A percentile compares a stretch with the other conserved stretches of the same genome.
Conservation (phyloP, 768 basidiomycete genomes). For the Xerocomellus amylosporus region DNA sequence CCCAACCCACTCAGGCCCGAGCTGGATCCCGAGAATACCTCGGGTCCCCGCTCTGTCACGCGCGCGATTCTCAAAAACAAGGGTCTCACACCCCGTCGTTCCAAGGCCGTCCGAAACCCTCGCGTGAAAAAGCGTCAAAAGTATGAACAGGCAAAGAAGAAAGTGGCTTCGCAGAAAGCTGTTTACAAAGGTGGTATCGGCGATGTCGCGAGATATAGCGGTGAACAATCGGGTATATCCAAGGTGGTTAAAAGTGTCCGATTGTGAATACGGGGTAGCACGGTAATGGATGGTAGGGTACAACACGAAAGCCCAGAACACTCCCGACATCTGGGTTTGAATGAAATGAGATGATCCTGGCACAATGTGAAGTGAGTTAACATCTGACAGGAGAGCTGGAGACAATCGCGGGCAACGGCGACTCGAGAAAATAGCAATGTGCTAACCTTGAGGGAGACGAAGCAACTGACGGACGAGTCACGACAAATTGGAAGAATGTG, state of each 20-base stretch:
- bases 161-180: slow-evolving; percentile 82
- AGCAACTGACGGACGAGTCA: not conserved
- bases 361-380: slow-evolving; percentile 11
- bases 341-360: slow-evolving; percentile 6
- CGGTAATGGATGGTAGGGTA: slow-evolving; percentile 7
- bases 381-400: slow-evolving; percentile 7
- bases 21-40: slow-evolving; percentile 37
- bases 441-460: slow-evolving; percentile 1
- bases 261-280: slow-evolving; percentile 37
- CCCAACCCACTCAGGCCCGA: slow-evolving; percentile 26
- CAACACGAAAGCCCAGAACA: slow-evolving; percentile 12
- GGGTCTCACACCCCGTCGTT: slow-evolving; percentile 86
- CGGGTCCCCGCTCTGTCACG: slow-evolving; percentile 84
- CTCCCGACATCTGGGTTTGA: slow-evolving; percentile 12
- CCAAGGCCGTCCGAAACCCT: slow-evolving; percentile 92
- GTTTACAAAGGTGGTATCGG: slow-evolving; percentile 88
- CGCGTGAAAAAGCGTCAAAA: slow-evolving; percentile 94
- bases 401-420: not conserved
- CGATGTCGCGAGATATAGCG: slow-evolving; percentile 74
- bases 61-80: slow-evolving; percentile 91
- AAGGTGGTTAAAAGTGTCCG: slow-evolving; percentile 85
- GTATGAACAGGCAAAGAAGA: slow-evolving; percentile 95
- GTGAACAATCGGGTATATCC: slow-evolving; percentile 91
- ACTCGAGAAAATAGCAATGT: slow-evolving; percentile 21
- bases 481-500: slow-evolving; percentile 2